Conservation (phyloP, 306 rosid genomes). For the Gleditsia sinensis region DNA sequence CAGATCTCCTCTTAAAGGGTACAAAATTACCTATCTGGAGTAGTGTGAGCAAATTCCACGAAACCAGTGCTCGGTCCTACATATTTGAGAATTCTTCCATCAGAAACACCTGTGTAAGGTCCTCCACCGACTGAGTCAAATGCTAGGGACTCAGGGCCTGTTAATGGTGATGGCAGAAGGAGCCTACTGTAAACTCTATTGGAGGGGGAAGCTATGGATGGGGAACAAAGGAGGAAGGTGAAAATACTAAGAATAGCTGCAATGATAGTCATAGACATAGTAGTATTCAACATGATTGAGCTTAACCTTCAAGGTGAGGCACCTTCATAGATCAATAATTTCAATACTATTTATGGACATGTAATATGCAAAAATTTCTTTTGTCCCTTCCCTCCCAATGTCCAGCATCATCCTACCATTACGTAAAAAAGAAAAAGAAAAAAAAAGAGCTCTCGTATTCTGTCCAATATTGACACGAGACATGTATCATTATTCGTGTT, state of each 20-base stretch:
- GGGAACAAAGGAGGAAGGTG: not conserved
- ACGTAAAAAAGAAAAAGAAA: no score
- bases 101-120: not conserved
- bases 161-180: not conserved
- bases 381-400: not conserved
- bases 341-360: no score
- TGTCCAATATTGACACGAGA: no score
- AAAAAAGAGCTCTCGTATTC: no score
- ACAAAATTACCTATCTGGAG: not conserved
- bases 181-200: not conserved
- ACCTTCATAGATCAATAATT: not conserved
- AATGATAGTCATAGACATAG: no score
- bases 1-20: not conserved
- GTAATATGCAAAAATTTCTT: not conserved
- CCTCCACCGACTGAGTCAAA: not conserved
- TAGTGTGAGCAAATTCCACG: not conserved
- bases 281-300: not conserved
- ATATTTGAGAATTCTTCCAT: not conserved
- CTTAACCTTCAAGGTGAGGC: not conserved
- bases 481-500: no score
- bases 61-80: not conserved
- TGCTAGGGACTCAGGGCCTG: conserved; percentile 1
- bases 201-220: not conserved
- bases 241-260: not conserved
- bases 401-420: not conserved